These are phyloP conservation scores for Lachnellula hyalina DNA, from an alignment of 2,329 filamentous ascomycete genomes.

Conservation along the genomic window DNA sequence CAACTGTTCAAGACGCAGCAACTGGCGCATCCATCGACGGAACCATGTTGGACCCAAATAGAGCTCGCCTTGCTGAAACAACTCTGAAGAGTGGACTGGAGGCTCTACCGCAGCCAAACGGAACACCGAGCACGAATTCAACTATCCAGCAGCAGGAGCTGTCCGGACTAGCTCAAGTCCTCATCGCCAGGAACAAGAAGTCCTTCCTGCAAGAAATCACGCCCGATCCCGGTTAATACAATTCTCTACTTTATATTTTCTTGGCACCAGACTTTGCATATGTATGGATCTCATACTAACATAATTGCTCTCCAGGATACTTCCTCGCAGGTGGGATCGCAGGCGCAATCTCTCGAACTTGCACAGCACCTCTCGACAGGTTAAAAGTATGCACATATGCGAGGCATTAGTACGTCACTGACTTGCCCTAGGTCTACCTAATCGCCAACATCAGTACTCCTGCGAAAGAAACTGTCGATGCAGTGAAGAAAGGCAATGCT, in stretches of 20 bases:
- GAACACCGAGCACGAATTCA: background rate
- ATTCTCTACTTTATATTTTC: constrained; percentile 1
- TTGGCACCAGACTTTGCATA: background rate
- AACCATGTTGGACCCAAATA: constrained; percentile 13
- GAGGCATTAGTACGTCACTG: background rate
- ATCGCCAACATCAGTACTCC: constrained; percentile 77
- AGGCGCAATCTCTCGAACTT: constrained; percentile 90
- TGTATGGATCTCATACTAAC: background rate
- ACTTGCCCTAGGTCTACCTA: constrained; percentile 61
- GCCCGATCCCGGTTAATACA: constrained; percentile 58
- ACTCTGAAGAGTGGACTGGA: constrained; percentile 2
- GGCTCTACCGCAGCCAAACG: background rate
- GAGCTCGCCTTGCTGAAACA: constrained; percentile 13
- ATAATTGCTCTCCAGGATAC: constrained; percentile 57
- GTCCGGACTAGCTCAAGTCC: constrained; percentile 14
- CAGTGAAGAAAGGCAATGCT: constrained; percentile 65
- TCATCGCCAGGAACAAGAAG: constrained; percentile 19
- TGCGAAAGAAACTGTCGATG: constrained; percentile 53
- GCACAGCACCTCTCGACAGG: constrained; percentile 92
- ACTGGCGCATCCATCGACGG: constrained; percentile 1
- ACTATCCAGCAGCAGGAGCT: constrained; percentile 4
- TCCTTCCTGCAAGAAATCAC: constrained; percentile 38
- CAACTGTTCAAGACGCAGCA: background rate
- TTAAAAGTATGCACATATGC: constrained; percentile 51
- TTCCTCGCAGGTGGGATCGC: constrained; percentile 93